A percentile compares a stretch with the other conserved stretches of the same genome.
phyloP scores from a whole-genome alignment of 1,284 basidiomycete genomes.

The Waitea zeae region DNA sequence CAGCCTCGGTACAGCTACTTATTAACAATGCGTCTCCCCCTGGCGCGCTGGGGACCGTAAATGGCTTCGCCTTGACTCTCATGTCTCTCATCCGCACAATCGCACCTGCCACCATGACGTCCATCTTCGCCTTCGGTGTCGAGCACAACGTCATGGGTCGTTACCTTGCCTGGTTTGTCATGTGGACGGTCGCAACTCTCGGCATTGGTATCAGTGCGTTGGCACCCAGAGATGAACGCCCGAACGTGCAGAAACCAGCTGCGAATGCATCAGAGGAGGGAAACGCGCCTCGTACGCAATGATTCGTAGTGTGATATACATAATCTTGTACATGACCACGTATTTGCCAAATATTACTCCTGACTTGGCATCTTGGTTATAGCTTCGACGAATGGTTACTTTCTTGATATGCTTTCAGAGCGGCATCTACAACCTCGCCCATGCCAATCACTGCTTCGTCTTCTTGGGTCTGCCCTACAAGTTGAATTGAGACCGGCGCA shows the following conservation, averaged over 20 bases:
- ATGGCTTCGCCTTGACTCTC: not conserved
- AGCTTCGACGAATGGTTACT: too few species aligned
- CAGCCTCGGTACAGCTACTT: not conserved
- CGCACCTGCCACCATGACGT: not conserved
- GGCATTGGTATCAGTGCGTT: not conserved
- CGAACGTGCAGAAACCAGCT: too few species aligned
- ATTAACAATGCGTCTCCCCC: not conserved
- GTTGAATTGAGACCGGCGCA: conserved; percentile 31
- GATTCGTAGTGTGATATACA: too few species aligned
- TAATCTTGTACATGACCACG: too few species aligned
- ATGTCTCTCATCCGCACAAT: not conserved
- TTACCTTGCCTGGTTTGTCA: not conserved
- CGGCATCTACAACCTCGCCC: conserved; percentile 19
- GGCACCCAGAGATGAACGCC: not conserved
- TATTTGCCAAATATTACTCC: too few species aligned
- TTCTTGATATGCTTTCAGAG: conserved; percentile 10
- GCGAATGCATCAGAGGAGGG: too few species aligned
- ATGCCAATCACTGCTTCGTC: conserved; percentile 31
- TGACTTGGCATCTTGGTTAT: too few species aligned
- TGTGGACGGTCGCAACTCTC: not conserved
- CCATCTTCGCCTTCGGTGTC: not conserved
- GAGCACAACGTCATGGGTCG: not conserved
- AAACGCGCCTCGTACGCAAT: too few species aligned
- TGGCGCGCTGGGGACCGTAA: not conserved
- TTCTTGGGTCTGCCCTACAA: conserved; percentile 29